These are phyloP conservation scores for Xylaria flabelliformis DNA, from an alignment of 495 filamentous ascomycete genomes.

Conservation along the genomic window DNA sequence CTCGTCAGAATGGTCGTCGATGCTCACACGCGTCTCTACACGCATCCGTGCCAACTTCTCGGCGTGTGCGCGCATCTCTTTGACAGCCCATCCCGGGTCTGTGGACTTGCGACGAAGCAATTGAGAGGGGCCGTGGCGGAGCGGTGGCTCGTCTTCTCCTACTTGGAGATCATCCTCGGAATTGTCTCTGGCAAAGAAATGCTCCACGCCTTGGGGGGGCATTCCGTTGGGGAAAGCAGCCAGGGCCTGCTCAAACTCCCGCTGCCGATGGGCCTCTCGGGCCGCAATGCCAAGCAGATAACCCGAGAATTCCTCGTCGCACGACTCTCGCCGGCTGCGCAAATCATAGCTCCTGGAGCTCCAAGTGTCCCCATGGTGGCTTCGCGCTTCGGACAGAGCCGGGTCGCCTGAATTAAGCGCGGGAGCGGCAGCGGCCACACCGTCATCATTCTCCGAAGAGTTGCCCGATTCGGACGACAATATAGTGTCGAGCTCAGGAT, in stretches of 20 bases:
- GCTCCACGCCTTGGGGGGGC: slow-evolving; percentile 57
- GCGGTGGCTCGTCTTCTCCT: slow-evolving; percentile 40
- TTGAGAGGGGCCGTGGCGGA: slow-evolving; percentile 43
- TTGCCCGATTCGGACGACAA: slow-evolving; percentile 44
- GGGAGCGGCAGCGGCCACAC: slow-evolving; percentile 31
- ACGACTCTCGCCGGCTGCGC: slow-evolving; percentile 60
- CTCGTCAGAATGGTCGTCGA: slow-evolving; percentile 49
- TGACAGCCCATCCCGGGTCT: slow-evolving; percentile 58
- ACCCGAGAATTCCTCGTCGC: slow-evolving; percentile 72
- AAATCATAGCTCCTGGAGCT: slow-evolving; percentile 44
- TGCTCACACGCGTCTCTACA: slow-evolving; percentile 31
- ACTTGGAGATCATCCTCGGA: slow-evolving; percentile 51
- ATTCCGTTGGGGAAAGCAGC: slow-evolving; percentile 56
- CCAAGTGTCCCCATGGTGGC: slow-evolving; percentile 44
- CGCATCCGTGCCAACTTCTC: slow-evolving; percentile 39
- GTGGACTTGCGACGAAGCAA: slow-evolving; percentile 52
- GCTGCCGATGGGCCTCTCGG: slow-evolving; percentile 74
- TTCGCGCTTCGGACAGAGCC: slow-evolving; percentile 35
- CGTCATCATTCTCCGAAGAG: slow-evolving; percentile 41
- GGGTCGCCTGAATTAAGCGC: slow-evolving; percentile 40
- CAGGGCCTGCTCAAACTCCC: slow-evolving; percentile 55
- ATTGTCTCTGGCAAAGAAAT: slow-evolving; percentile 61
- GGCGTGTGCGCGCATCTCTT: slow-evolving; percentile 58
- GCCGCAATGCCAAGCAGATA: slow-evolving; percentile 80
- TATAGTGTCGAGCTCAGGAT: slow-evolving; percentile 49